Evolutionary conservation across 139 green algal genomes (phyloP).

Genomic region (Penium margaritaceum): DNA sequence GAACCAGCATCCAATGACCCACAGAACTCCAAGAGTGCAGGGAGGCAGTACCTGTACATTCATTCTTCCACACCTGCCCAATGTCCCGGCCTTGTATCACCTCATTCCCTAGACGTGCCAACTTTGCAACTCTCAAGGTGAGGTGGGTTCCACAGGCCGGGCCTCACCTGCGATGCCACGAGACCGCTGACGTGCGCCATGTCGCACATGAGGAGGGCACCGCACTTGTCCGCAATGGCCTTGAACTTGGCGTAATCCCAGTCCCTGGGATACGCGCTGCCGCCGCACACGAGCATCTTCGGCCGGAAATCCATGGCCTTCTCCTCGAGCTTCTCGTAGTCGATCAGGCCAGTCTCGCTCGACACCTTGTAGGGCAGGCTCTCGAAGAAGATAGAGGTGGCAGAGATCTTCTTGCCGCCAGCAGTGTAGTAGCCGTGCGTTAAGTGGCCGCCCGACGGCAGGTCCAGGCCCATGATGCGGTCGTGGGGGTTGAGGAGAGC

Average conservation of each 20-base stretch:
- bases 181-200: slow-evolving; percentile 81
- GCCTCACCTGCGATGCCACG: slow-evolving; percentile 52
- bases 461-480: slow-evolving; percentile 80
- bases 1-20: no score
- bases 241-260: slow-evolving; percentile 75
- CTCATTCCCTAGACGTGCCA: no score
- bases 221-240: slow-evolving; percentile 65
- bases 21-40: no score
- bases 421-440: slow-evolving; percentile 89
- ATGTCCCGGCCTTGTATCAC: no score
- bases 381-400: slow-evolving; percentile 82
- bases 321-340: slow-evolving; percentile 79
- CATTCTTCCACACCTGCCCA: no score
- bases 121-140: no score
- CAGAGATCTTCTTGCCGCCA: slow-evolving; percentile 72
- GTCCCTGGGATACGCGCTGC: slow-evolving; percentile 71
- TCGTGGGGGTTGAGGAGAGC: slow-evolving; percentile 75
- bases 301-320: slow-evolving; percentile 76
- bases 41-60: no score
- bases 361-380: slow-evolving; percentile 74
- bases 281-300: slow-evolving; percentile 77
- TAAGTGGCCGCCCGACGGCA: slow-evolving; percentile 73
- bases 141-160: no score
- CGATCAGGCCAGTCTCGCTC: slow-evolving; percentile 65
- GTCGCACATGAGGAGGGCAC: slow-evolving; percentile 71